These are phyloP conservation scores for Tephrocybe sp. DNA, from an alignment of 768 basidiomycete species.

Conservation along the genomic window DNA sequence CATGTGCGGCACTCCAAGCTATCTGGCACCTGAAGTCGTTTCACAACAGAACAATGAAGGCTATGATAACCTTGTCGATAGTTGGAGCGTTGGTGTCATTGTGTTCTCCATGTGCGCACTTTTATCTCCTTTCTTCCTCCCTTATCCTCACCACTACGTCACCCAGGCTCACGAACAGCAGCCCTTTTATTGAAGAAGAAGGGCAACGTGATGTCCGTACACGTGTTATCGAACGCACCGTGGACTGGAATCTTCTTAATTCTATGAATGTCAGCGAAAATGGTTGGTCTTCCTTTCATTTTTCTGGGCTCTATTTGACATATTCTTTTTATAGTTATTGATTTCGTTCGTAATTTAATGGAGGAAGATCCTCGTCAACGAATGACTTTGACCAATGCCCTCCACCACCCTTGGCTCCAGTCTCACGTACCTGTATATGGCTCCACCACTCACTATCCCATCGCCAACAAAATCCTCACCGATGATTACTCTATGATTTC, in stretches of 20 bases:
- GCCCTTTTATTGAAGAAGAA: slow-evolving; percentile 83
- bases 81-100: slow-evolving; percentile 96
- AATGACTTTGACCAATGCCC: slow-evolving; percentile 70
- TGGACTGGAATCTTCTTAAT: slow-evolving; percentile 61
- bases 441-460: background rate
- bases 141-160: background rate
- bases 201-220: slow-evolving; percentile 55
- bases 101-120: slow-evolving; percentile 77
- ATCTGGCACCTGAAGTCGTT: slow-evolving; percentile 93
- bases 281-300: slow-evolving; percentile 37
- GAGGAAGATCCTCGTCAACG: slow-evolving; percentile 60
- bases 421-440: slow-evolving; percentile 31
- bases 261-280: slow-evolving; percentile 36
- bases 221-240: slow-evolving; percentile 54
- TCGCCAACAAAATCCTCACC: slow-evolving; percentile 4
- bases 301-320: background rate
- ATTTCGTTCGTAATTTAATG: slow-evolving; percentile 71
- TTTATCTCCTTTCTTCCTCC: background rate
- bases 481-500: slow-evolving; percentile 26
- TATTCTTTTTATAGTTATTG: slow-evolving; percentile 40
- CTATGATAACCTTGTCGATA: slow-evolving; percentile 89
- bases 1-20: slow-evolving; percentile 95
- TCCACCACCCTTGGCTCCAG: slow-evolving; percentile 76
- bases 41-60: slow-evolving; percentile 61
- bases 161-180: slow-evolving; percentile 69